Evolutionary conservation across 495 filamentous ascomycete species (phyloP).

Genomic region (Aspergillus homomorphus): DNA sequence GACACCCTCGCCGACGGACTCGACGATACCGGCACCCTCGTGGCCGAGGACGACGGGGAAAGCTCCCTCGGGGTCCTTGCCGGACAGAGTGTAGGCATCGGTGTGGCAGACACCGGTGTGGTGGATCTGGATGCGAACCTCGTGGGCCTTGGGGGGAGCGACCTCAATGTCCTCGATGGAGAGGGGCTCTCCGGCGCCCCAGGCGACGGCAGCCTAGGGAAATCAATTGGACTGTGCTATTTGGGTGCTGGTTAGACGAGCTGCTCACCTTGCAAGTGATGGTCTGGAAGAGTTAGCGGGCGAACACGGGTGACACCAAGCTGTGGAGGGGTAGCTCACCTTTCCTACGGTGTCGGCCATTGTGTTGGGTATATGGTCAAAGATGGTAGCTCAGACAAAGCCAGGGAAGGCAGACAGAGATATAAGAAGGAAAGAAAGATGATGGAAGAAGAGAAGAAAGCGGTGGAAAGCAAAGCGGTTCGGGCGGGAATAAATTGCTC

Average conservation of each 20-base stretch:
- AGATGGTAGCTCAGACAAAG: not conserved
- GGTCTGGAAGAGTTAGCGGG: conserved; percentile 46
- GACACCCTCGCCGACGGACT: conserved; percentile 94
- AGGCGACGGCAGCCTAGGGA: conserved; percentile 83
- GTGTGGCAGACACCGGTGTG: conserved; percentile 99
- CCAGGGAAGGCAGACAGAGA: not conserved
- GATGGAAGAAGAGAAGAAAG: conserved; percentile 10
- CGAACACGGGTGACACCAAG: not conserved
- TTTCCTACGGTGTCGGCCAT: conserved; percentile 57
- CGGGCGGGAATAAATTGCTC: conserved; percentile 17
- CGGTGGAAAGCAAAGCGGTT: conserved; percentile 5
- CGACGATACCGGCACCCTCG: conserved; percentile 95
- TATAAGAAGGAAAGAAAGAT: conserved; percentile 6
- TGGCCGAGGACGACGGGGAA: conserved; percentile 96
- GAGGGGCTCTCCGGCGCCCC: conserved; percentile 88
- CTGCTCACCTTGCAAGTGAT: conserved; percentile 69
- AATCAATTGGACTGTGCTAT: not conserved
- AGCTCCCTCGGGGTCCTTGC: conserved; percentile 96
- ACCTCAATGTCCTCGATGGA: conserved; percentile 91
- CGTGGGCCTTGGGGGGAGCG: conserved; percentile 82
- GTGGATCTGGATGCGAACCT: conserved; percentile 93
- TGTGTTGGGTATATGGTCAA: conserved; percentile 9
- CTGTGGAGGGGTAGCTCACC: conserved; percentile 32
- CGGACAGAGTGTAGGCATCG: conserved; percentile 97
- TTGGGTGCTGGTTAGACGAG: not conserved